Percentiles rank a stretch among this genome's conserved stretches.
Evolutionary conservation across 805 yeast genomes (phyloP).

Genomic region (Schwanniomyces pseudopolymorphus): DNA sequence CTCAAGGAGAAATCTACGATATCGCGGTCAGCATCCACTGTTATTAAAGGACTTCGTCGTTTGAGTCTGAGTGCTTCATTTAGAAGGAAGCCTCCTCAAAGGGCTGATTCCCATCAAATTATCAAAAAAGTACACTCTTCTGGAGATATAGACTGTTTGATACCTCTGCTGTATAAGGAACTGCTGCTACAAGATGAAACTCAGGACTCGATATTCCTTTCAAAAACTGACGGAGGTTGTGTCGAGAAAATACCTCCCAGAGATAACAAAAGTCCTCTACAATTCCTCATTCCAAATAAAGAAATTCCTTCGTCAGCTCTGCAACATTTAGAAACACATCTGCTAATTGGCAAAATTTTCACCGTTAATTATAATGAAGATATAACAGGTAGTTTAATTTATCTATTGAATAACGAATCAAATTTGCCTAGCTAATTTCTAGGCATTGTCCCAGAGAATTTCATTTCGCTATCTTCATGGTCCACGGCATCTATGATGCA

Average conservation of each 20-base stretch:
- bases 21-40: background rate
- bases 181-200: background rate
- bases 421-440: background rate
- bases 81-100: background rate
- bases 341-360: background rate
- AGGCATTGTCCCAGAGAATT: background rate
- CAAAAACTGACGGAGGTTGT: background rate
- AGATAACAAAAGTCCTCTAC: background rate
- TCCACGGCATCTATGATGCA: background rate
- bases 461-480: background rate
- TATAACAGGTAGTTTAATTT: conserved; percentile 6
- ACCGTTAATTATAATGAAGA: conserved; percentile 1
- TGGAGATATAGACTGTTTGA: background rate
- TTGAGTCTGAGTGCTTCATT: background rate
- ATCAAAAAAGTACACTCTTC: background rate
- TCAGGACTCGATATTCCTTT: background rate
- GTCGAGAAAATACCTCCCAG: background rate
- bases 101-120: background rate
- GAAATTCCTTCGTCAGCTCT: background rate
- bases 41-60: background rate
- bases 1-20: background rate
- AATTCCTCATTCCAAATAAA: background rate
- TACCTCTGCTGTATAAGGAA: background rate
- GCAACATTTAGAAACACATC: background rate
- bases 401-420: conserved; percentile 3